phyloP scores from a whole-genome alignment of 208 protist genomes.

The Acanthamoeba castellanii region DNA sequence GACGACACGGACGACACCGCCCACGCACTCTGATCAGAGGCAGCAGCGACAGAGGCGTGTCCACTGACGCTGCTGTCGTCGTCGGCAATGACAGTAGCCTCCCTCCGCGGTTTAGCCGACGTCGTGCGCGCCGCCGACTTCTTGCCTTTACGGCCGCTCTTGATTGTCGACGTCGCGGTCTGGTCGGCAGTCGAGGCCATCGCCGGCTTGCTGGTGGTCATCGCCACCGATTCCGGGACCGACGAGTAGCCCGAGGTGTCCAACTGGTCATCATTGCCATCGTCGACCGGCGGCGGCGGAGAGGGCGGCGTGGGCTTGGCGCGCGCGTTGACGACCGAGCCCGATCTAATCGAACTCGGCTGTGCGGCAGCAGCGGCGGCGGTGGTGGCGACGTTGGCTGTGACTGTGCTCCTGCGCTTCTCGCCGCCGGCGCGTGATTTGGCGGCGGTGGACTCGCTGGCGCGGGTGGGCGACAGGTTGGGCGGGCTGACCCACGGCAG shows the following conservation, averaged over 20 bases:
- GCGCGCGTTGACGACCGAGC: no score
- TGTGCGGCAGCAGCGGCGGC: no score
- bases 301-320: no score
- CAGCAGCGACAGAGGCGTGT: no score
- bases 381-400: background rate
- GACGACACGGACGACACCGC: background rate
- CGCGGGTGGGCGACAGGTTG: background rate
- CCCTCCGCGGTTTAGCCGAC: background rate
- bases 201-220: background rate
- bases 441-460: background rate
- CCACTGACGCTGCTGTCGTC: background rate
- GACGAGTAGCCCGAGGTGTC: background rate
- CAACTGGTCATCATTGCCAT: no score
- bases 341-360: no score
- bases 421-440: background rate
- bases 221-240: background rate
- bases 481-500: conserved; percentile 9
- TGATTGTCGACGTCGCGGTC: no score
- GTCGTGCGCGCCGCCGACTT: background rate
- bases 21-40: background rate
- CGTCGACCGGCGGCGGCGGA: no score
- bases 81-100: background rate
- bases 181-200: background rate
- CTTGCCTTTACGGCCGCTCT: background rate
- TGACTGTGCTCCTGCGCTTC: background rate